Percentiles rank a stretch among this genome's conserved stretches.
phyloP scores from a whole-genome alignment of 192 early-diverging fungal species.

The Linderina pennispora region DNA sequence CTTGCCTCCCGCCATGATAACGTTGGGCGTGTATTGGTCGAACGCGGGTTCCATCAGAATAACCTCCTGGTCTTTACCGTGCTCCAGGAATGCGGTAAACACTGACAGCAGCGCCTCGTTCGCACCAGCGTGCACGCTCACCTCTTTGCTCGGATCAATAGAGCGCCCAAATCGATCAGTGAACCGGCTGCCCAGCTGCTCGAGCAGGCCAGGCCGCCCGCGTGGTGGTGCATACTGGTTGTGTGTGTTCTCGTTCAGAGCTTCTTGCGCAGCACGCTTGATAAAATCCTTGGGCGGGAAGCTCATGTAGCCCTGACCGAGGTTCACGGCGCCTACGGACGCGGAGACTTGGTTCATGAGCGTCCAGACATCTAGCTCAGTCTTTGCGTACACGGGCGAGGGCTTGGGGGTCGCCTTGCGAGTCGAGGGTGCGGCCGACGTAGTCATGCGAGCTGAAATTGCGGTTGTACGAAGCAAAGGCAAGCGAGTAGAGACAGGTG shows the following conservation, averaged over 20 bases:
- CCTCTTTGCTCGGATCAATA: conserved; percentile 71
- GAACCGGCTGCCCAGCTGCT: conserved; percentile 76
- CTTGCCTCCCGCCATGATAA: conserved; percentile 80
- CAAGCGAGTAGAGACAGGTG: neutral
- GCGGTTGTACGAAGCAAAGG: too few species aligned
- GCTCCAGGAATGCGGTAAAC: conserved; percentile 76
- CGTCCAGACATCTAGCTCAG: conserved; percentile 61
- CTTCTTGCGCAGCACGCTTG: conserved; percentile 63
- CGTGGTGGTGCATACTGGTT: conserved; percentile 87
- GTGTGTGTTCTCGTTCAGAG: conserved; percentile 54
- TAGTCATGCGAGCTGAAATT: neutral
- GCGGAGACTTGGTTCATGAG: conserved; percentile 82
- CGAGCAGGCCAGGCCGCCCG: conserved; percentile 56
- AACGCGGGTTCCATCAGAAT: conserved; percentile 96
- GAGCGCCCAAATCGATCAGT: conserved; percentile 56
- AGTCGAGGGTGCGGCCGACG: neutral
- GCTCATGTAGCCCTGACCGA: conserved; percentile 87
- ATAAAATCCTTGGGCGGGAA: conserved; percentile 88
- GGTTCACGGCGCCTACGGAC: conserved; percentile 82
- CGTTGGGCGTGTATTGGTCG: conserved; percentile 86
- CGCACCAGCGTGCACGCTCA: conserved; percentile 86
- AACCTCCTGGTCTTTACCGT: conserved; percentile 67
- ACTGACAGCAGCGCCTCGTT: conserved; percentile 79
- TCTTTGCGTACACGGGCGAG: conserved; percentile 27
- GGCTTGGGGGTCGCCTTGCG: conserved; percentile 9